These are phyloP conservation scores for Pleurotus djamor DNA, from an alignment of 768 basidiomycete species.

Conservation along the genomic window DNA sequence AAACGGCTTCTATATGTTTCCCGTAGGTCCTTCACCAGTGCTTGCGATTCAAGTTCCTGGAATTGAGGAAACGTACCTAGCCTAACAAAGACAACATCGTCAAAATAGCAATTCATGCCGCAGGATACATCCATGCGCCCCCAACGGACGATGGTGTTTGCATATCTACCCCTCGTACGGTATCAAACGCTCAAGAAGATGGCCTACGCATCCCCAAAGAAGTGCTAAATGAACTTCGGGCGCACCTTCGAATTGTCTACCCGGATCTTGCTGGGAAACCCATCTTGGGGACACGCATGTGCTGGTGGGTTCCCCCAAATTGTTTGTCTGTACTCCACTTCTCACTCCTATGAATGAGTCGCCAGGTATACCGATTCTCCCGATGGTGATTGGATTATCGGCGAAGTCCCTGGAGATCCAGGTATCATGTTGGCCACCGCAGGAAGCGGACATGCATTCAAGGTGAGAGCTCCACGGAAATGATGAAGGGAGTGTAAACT, in stretches of 20 bases:
- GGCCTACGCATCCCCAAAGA: constrained; percentile 67
- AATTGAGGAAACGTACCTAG: constrained; percentile 28
- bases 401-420: constrained; percentile 54
- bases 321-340: background rate
- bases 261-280: constrained; percentile 77
- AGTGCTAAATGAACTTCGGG: constrained; percentile 48
- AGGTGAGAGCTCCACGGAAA: constrained; percentile 38
- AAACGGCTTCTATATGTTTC: constrained; percentile 82
- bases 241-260: constrained; percentile 55
- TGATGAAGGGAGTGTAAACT: background rate
- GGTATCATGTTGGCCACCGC: constrained; percentile 80
- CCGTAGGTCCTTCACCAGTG: constrained; percentile 41
- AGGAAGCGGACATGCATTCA: constrained; percentile 88
- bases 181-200: constrained; percentile 52
- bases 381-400: constrained; percentile 89
- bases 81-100: constrained; percentile 68
- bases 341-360: background rate
- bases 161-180: constrained; percentile 79
- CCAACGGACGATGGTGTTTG: constrained; percentile 16
- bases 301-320: constrained; percentile 60
- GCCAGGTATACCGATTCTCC: constrained; percentile 87
- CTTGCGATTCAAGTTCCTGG: background rate
- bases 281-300: constrained; percentile 73
- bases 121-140: constrained; percentile 58
- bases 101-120: constrained; percentile 76